Base-by-base conservation (phyloP, 306 rosid species). In the Cucurbita argyrosperma region DNA sequence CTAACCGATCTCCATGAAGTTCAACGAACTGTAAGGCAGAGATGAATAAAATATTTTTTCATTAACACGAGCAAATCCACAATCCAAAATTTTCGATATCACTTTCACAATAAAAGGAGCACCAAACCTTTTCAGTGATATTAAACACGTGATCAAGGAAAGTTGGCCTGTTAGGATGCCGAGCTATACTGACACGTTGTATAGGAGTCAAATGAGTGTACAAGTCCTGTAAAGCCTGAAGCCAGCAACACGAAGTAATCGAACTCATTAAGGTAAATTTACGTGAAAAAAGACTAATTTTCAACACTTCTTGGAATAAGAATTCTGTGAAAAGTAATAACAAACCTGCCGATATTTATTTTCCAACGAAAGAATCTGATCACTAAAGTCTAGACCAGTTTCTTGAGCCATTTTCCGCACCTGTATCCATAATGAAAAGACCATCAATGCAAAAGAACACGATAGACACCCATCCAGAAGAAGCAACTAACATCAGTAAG, bases 111-210 rank as follows among this genome's bases (percentile, higher is more conserved):
- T 72, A 57, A 9, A 62, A 76, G 14, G 46, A 74, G 57, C 47
- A 54, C 76, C 10, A 71, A 64, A 91, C 99, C 92, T 83, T 94
- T 26, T 94, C 99, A 69, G 99, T 94, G 60, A 94, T 94, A 89
- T 72, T 91, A 64, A 87, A 91, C 63, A 94, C 74, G 8, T 94
- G 99, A 80, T 94, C 99, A 57, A 94, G 97, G 87, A 82, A 89
- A 74, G 99, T 91, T 23, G 99, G 99, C 85, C 99, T 82, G 91
- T 91, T 87, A 76, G 97, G 99, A 84, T 94, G 99, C 54, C 99
- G 85, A 42, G 97, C 99, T 69, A 94, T 85, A 77, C 72, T 51
- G 84, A 91, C 87, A 18, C 97, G 90, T 80, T 94, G 97, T 77
- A 86, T 86, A 62, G 99, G 99, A 76, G 92, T 82, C 75, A 91